Percentiles rank a stretch among this genome's conserved stretches.
phyloP scores from a whole-genome alignment of 1,284 basidiomycete species.

The Rhodotorula sp. region DNA sequence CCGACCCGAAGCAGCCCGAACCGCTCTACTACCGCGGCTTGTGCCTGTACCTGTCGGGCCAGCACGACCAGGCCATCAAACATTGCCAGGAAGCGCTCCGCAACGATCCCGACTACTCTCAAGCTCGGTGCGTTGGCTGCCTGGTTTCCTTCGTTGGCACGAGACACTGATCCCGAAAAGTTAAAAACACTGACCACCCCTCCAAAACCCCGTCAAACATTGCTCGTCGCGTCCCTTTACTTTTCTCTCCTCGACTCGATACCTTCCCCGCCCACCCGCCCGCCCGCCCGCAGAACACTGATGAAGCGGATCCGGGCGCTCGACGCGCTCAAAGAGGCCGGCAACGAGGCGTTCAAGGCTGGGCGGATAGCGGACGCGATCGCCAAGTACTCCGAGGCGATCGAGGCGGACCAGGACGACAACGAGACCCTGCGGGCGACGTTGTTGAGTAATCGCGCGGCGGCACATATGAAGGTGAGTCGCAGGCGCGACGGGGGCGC shows the following conservation, averaged over 20 bases:
- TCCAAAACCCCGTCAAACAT: too few species aligned
- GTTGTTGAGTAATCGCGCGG: constrained; percentile 77
- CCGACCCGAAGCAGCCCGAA: constrained; percentile 70
- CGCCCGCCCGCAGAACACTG: constrained; percentile 8
- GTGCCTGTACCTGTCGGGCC: constrained; percentile 71
- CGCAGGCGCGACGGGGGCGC: too few species aligned
- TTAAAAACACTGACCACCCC: too few species aligned
- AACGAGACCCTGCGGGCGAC: constrained; percentile 66
- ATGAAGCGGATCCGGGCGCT: constrained; percentile 70
- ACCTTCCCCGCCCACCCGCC: not conserved
- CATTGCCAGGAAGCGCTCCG: constrained; percentile 72
- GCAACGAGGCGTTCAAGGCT: constrained; percentile 72
- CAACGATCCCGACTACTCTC: constrained; percentile 72
- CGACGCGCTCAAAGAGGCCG: constrained; percentile 78
- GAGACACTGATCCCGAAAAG: too few species aligned
- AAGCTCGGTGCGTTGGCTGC: constrained; percentile 55
- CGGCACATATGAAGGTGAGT: constrained; percentile 69
- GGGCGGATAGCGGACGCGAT: constrained; percentile 64
- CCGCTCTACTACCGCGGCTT: constrained; percentile 75
- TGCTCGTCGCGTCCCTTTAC: too few species aligned
- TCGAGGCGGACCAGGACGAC: constrained; percentile 54
- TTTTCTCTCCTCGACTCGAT: too few species aligned
- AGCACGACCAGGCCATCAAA: constrained; percentile 67
- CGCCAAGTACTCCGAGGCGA: constrained; percentile 65
- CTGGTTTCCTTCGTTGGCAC: not conserved